Conservation (phyloP, 2,329 filamentous ascomycete genomes). For the Phialocephala subalpina region DNA sequence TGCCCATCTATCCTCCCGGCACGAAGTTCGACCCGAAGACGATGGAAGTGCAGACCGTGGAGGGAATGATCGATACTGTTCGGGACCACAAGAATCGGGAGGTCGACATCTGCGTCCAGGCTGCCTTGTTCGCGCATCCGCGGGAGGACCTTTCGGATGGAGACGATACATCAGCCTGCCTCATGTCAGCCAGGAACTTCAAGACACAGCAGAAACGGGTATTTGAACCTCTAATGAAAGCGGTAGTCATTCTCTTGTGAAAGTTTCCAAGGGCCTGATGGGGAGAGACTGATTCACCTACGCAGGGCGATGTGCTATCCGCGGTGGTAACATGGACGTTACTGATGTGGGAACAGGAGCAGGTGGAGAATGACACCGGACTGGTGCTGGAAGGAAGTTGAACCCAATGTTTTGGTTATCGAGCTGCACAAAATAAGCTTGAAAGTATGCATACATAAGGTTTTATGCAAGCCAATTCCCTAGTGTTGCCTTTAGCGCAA, state of each 20-base stretch:
- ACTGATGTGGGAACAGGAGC: neutral
- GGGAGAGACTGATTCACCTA: neutral
- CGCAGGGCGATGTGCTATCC: neutral
- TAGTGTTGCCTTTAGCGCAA: neutral
- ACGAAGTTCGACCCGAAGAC: slow-evolving; percentile 21
- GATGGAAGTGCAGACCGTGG: slow-evolving; percentile 24
- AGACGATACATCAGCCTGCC: slow-evolving; percentile 8
- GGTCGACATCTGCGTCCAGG: slow-evolving; percentile 19
- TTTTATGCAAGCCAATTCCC: neutral
- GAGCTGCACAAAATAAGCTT: neutral
- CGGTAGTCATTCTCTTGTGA: neutral
- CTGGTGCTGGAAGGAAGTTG: neutral
- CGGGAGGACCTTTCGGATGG: neutral
- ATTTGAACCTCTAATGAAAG: slow-evolving; percentile 1
- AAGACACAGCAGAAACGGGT: slow-evolving; percentile 8
- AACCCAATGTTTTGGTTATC: neutral
- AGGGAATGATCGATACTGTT: slow-evolving; percentile 12
- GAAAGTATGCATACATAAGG: neutral
- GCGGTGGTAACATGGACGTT: neutral
- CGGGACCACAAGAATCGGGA: neutral
- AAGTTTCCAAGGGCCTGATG: neutral
- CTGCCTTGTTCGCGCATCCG: slow-evolving; percentile 18
- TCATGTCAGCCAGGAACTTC: slow-evolving; percentile 22
- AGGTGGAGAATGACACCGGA: neutral
- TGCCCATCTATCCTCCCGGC: slow-evolving; percentile 21